Evolutionary conservation across 2,329 filamentous ascomycete genomes (phyloP).

Genomic region (Phialophora expanda): DNA sequence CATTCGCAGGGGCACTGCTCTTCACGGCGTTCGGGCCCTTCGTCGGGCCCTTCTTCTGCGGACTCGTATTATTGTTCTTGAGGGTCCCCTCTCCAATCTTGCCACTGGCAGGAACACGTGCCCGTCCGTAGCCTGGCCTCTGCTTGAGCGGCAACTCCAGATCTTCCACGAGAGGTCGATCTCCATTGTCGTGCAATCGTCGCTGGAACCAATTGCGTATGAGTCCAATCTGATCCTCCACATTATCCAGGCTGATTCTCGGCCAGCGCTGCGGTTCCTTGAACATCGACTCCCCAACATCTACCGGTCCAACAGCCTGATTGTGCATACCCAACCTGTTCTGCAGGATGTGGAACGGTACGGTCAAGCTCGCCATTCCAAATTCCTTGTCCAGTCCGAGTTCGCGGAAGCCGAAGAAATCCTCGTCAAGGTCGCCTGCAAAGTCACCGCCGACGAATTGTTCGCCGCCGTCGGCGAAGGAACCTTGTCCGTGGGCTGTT

Average conservation of each 20-base stretch:
- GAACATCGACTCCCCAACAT: conserved; percentile 53
- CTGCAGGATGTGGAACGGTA: conserved; percentile 92
- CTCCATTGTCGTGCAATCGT: conserved; percentile 82
- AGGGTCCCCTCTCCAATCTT: conserved; percentile 49
- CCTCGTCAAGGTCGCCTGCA: conserved; percentile 94
- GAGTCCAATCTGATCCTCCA: conserved; percentile 81
- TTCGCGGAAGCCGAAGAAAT: conserved; percentile 98
- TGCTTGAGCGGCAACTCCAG: conserved; percentile 94
- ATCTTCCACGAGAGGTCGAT: conserved; percentile 86
- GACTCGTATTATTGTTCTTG: conserved; percentile 46
- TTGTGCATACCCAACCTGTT: conserved; percentile 85
- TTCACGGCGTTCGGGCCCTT: conserved; percentile 25
- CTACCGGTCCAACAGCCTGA: conserved; percentile 35
- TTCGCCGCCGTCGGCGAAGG: conserved; percentile 95
- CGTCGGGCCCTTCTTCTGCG: conserved; percentile 48
- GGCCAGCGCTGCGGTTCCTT: conserved; percentile 72
- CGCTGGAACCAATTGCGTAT: conserved; percentile 89
- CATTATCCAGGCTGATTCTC: conserved; percentile 76
- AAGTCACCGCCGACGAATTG: conserved; percentile 97
- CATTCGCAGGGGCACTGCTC: conserved; percentile 11
- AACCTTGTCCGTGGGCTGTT: conserved; percentile 80
- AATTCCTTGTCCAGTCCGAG: conserved; percentile 91
- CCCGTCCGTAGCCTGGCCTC: conserved; percentile 56
- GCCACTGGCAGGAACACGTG: conserved; percentile 53
- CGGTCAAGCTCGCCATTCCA: conserved; percentile 82